These are phyloP conservation scores for Euphrasia arctica DNA, from an alignment of 305 asterid species.

Conservation along the genomic window DNA sequence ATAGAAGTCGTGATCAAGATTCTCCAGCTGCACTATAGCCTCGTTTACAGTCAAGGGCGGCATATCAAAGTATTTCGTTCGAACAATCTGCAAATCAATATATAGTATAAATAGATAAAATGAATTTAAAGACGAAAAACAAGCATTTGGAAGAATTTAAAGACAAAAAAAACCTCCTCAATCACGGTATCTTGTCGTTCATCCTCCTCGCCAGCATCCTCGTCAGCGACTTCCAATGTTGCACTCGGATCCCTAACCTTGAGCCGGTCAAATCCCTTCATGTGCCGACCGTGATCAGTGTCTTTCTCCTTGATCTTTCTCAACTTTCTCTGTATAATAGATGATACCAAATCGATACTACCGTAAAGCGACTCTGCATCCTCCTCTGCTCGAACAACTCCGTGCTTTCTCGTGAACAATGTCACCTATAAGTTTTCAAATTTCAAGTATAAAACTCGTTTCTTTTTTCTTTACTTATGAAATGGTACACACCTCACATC, in stretches of 20 bases:
- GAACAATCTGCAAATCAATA: slow-evolving; percentile 55
- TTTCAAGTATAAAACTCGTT: too few species aligned
- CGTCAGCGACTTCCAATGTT: slow-evolving; percentile 34
- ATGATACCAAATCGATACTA: slow-evolving; percentile 81
- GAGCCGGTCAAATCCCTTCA: slow-evolving; percentile 74
- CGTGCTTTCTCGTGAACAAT: slow-evolving; percentile 84
- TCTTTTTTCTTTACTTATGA: too few species aligned
- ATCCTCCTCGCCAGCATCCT: slow-evolving; percentile 37
- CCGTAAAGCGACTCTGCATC: slow-evolving; percentile 72
- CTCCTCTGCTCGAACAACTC: slow-evolving; percentile 90
- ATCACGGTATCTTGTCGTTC: slow-evolving; percentile 30
- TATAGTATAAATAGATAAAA: too few species aligned
- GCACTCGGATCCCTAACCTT: slow-evolving; percentile 56
- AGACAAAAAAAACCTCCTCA: too few species aligned
- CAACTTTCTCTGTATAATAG: slow-evolving; percentile 80
- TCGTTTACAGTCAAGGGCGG: slow-evolving; percentile 77
- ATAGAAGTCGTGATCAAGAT: slow-evolving; percentile 84
- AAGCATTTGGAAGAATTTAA: too few species aligned
- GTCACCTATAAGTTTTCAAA: slow-evolving; percentile 63
- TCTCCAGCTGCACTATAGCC: slow-evolving; percentile 90
- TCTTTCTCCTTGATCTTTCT: slow-evolving; percentile 97
- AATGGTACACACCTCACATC: slow-evolving; percentile 86
- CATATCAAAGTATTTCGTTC: slow-evolving; percentile 91
- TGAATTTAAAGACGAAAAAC: too few species aligned
- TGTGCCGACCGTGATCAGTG: slow-evolving; percentile 86